These are phyloP conservation scores for Phaeosphaeriaceae sp. DNA, from an alignment of 2,329 filamentous ascomycete species.

Conservation along the genomic window DNA sequence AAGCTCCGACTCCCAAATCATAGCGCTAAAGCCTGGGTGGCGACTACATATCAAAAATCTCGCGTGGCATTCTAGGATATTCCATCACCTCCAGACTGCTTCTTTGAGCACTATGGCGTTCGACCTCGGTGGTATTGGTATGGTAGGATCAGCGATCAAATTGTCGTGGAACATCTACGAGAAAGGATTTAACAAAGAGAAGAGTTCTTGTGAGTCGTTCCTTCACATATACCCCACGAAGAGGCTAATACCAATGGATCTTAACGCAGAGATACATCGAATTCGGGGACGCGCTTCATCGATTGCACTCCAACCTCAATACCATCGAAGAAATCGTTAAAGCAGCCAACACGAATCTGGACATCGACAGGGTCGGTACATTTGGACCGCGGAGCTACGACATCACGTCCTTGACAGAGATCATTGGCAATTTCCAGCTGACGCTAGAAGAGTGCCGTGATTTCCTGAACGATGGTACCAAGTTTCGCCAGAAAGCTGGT, in stretches of 20 bases:
- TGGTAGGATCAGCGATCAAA: slow-evolving; percentile 12
- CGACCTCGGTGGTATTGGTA: slow-evolving; percentile 3
- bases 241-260: neutral
- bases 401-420: slow-evolving; percentile 12
- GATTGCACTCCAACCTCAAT: slow-evolving; percentile 16
- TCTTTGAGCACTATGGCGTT: slow-evolving; percentile 4
- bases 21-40: no score
- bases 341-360: slow-evolving; percentile 9
- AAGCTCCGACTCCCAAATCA: no score
- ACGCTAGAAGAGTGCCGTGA: slow-evolving; percentile 18
- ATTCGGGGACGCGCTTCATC: slow-evolving; percentile 15
- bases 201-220: slow-evolving; percentile 12
- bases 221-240: neutral
- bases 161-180: slow-evolving; percentile 13
- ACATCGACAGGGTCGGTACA: neutral
- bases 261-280: slow-evolving; percentile 22
- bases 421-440: slow-evolving; percentile 20
- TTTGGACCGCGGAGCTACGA: slow-evolving; percentile 8
- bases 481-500: slow-evolving; percentile 15
- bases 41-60: neutral
- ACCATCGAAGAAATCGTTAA: slow-evolving; percentile 13
- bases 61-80: neutral
- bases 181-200: slow-evolving; percentile 16
- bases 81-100: neutral
- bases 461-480: slow-evolving; percentile 14